These are phyloP conservation scores for Heliosperma pusillum DNA, from an alignment of 148 eudicot species.

Conservation along the genomic window DNA sequence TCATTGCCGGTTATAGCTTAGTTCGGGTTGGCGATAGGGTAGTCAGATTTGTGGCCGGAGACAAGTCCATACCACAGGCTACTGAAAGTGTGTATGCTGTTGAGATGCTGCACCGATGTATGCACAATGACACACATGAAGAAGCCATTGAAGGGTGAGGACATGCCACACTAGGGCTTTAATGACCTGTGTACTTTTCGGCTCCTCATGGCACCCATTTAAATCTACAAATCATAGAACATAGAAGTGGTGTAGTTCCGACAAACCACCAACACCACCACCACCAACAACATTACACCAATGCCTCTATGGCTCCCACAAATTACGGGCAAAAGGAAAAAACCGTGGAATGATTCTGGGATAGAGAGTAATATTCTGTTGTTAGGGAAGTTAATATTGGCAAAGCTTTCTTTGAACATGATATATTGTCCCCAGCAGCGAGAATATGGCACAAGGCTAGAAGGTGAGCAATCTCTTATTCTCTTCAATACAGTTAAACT, in stretches of 20 bases:
- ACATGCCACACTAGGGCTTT: too few species aligned
- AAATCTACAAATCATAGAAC: too few species aligned
- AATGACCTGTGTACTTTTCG: too few species aligned
- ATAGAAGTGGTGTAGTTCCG: too few species aligned
- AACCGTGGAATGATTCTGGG: too few species aligned
- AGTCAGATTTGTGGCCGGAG: conserved; percentile 62
- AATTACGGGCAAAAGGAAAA: too few species aligned
- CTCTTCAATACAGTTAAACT: neutral
- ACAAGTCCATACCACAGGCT: conserved; percentile 32
- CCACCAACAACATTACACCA: too few species aligned
- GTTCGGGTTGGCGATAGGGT: conserved; percentile 45
- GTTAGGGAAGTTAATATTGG: neutral
- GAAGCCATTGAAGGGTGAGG: conserved; percentile 17
- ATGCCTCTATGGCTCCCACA: too few species aligned
- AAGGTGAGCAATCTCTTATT: neutral
- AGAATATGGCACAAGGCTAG: neutral
- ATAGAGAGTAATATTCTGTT: too few species aligned
- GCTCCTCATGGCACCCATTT: too few species aligned
- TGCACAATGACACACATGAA: conserved; percentile 30
- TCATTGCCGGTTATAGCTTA: conserved; percentile 58
- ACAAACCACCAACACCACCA: too few species aligned
- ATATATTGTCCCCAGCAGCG: neutral
- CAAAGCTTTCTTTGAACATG: neutral
- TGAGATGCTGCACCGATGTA: conserved; percentile 48
- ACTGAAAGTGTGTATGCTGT: conserved; percentile 25